These are phyloP conservation scores for Petasospora rhodanensis DNA, from an alignment of 1,139 yeast species.

Conservation along the genomic window DNA sequence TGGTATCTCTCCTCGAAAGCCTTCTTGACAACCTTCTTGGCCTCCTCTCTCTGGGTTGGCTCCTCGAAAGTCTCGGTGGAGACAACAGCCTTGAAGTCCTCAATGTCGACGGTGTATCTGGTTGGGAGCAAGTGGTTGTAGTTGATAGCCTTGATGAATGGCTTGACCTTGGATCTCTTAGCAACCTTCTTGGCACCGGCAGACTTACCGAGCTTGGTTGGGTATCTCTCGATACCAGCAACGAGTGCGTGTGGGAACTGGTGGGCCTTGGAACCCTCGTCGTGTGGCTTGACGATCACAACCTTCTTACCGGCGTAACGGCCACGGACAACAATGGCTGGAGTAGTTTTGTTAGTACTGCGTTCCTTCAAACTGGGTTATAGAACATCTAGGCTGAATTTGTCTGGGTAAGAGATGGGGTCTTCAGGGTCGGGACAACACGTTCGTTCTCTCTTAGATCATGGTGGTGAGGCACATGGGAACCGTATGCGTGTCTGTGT, in stretches of 20 bases:
- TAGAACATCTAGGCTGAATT: no score
- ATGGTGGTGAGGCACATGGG: no score
- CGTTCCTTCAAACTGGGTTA: no score
- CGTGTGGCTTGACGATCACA: conserved; percentile 97
- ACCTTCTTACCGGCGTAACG: conserved; percentile 99
- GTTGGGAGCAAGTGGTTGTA: conserved; percentile 99
- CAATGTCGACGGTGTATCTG: conserved; percentile 98
- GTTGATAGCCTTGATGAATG: conserved; percentile 98
- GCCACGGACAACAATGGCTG: conserved; percentile 99
- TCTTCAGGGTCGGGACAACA: no score
- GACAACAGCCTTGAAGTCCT: conserved; percentile 87
- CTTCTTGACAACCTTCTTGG: conserved; percentile 98
- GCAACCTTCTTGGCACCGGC: conserved; percentile 96
- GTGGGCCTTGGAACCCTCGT: conserved; percentile 98
- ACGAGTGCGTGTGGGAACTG: conserved; percentile 99
- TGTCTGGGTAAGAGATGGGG: no score
- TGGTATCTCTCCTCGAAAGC: conserved; percentile 99
- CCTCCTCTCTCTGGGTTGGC: conserved; percentile 98
- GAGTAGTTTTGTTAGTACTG: conserved; percentile 5
- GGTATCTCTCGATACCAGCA: conserved; percentile 99
- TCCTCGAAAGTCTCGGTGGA: conserved; percentile 93
- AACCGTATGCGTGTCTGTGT: no score
- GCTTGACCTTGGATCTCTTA: conserved; percentile 98
- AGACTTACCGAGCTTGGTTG: conserved; percentile 93
- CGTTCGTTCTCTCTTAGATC: no score